phyloP scores from a whole-genome alignment of 23 red algal species.

The Gracilaria vermiculophylla region DNA sequence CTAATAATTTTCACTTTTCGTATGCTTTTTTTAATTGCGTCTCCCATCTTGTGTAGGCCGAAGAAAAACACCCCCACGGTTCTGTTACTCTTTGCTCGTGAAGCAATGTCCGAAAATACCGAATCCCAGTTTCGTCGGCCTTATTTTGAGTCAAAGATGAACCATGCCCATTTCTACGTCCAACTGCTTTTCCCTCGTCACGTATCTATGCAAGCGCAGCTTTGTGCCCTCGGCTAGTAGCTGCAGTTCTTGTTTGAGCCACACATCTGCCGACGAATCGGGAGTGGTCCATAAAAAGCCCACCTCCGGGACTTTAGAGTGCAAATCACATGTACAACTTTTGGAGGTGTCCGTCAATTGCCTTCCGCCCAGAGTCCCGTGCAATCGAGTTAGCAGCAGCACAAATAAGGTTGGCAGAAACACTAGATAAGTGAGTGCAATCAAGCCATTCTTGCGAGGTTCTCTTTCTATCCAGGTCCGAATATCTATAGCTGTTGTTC shows the following conservation, averaged over 20 bases:
- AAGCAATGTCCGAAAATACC: conserved; percentile 46
- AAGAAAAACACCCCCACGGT: conserved; percentile 58
- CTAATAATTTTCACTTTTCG: conserved; percentile 24
- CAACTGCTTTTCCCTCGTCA: conserved; percentile 42
- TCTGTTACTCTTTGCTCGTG: conserved; percentile 6
- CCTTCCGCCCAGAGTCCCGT: conserved; percentile 27
- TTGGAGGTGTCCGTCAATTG: background rate
- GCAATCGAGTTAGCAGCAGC: conserved; percentile 26
- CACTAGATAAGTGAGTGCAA: conserved; percentile 30
- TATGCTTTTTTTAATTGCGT: conserved; percentile 36
- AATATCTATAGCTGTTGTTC: conserved; percentile 1
- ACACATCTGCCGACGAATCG: conserved; percentile 26
- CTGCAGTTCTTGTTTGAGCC: conserved; percentile 47
- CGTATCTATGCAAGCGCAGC: conserved; percentile 57
- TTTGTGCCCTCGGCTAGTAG: conserved; percentile 25
- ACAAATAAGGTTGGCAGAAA: conserved; percentile 16
- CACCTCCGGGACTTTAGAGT: conserved; percentile 14
- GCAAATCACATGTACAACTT: background rate
- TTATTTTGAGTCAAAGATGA: background rate
- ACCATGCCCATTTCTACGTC: conserved; percentile 18
- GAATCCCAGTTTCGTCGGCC: conserved; percentile 67
- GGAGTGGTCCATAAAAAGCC: conserved; percentile 75
- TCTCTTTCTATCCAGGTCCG: background rate
- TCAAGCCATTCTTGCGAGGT: background rate
- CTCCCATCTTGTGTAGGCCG: conserved; percentile 42